These are phyloP conservation scores for Diaporthe caulivora DNA, from an alignment of 2,329 filamentous ascomycete genomes.

Conservation along the genomic window DNA sequence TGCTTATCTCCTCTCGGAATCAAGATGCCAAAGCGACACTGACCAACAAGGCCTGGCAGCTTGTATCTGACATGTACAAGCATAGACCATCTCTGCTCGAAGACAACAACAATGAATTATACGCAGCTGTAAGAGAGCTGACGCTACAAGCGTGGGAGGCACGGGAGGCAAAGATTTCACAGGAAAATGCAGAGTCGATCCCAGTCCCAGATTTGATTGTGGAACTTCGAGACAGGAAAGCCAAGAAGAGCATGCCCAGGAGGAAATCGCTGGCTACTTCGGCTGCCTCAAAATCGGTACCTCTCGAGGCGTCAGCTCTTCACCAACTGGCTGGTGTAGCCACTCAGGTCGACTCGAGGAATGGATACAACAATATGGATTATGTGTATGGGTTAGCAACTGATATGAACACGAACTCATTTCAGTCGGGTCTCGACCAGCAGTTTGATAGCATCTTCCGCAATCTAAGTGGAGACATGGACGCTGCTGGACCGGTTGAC, in stretches of 20 bases:
- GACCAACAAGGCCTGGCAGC: conserved; percentile 41
- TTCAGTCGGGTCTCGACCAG: conserved; percentile 31
- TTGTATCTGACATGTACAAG: conserved; percentile 41
- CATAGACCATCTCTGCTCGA: conserved; percentile 37
- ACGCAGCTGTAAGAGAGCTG: conserved; percentile 42
- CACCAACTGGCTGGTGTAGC: conserved; percentile 38
- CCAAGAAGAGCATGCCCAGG: conserved; percentile 24
- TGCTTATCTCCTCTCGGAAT: conserved; percentile 40
- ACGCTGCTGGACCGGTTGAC: conserved; percentile 35
- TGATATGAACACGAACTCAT: not conserved
- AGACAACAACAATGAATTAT: conserved; percentile 38
- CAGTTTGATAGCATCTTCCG: conserved; percentile 38
- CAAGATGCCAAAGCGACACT: conserved; percentile 38
- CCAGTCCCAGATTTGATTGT: conserved; percentile 24
- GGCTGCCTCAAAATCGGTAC: conserved; percentile 16
- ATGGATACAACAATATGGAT: not conserved
- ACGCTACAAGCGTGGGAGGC: conserved; percentile 43
- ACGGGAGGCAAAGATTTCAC: conserved; percentile 39
- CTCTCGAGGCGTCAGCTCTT: conserved; percentile 33
- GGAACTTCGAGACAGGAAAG: conserved; percentile 35
- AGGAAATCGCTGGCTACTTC: conserved; percentile 2
- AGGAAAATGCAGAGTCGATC: conserved; percentile 28
- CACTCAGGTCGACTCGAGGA: conserved; percentile 38
- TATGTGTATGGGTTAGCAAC: conserved; percentile 3
- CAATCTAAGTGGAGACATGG: conserved; percentile 36